Percentiles rank a stretch among this genome's conserved stretches.
phyloP scores from a whole-genome alignment of 2,329 filamentous ascomycete genomes.

The Fusarium neocosmosporiellum region DNA sequence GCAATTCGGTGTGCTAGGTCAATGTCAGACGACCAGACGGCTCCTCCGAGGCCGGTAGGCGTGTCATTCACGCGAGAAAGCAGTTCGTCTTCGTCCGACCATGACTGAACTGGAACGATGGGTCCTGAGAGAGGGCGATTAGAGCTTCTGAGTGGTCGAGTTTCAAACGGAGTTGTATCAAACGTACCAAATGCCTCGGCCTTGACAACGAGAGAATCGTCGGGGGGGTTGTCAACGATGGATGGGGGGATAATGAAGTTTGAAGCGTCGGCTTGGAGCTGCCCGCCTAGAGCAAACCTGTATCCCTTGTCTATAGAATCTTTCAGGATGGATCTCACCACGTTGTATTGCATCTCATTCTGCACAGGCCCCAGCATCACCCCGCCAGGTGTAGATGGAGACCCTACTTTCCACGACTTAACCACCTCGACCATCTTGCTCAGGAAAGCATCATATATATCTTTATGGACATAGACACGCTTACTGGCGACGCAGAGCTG shows the following conservation, averaged over 20 bases:
- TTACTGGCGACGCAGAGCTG: constrained; percentile 51
- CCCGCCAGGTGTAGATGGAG: neutral
- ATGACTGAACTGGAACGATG: neutral
- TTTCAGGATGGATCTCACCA: neutral
- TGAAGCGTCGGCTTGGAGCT: neutral
- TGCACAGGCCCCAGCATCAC: neutral
- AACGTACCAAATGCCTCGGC: constrained; percentile 18
- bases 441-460: constrained; percentile 65
- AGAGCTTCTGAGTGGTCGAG: neutral
- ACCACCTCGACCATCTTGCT: neutral
- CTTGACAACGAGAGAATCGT: constrained; percentile 14
- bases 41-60: neutral
- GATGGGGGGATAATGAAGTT: neutral
- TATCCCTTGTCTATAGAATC: neutral
- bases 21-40: neutral
- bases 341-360: neutral
- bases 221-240: constrained; percentile 8
- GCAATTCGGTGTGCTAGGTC: neutral
- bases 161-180: neutral
- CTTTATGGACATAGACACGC: constrained; percentile 69
- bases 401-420: neutral
- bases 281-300: neutral
- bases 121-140: neutral
- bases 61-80: neutral
- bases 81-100: neutral